Evolutionary conservation across 495 filamentous ascomycete species (phyloP).

Genomic region (Penicillium mononematosum): DNA sequence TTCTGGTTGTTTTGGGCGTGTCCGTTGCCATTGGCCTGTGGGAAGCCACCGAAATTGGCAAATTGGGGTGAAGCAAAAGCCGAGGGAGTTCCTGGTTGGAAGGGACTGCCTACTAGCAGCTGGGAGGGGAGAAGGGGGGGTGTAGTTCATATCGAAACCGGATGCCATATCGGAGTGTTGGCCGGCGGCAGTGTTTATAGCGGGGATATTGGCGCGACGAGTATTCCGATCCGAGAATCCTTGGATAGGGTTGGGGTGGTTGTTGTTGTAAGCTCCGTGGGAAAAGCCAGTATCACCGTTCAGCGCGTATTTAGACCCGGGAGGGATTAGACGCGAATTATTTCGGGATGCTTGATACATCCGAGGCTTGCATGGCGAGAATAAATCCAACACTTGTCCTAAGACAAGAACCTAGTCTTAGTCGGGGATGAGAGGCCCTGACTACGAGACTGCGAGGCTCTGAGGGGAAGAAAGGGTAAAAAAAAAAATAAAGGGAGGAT

Average conservation of each 20-base stretch:
- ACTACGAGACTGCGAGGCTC: slow-evolving; percentile 12
- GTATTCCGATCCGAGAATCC: slow-evolving; percentile 82
- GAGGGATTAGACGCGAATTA: slow-evolving; percentile 49
- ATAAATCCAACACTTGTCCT: slow-evolving; percentile 14
- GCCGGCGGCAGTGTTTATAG: slow-evolving; percentile 77
- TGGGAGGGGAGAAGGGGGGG: slow-evolving; percentile 92
- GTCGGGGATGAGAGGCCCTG: slow-evolving; percentile 3
- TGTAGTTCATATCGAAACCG: slow-evolving; percentile 97
- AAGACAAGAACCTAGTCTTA: slow-evolving; percentile 9
- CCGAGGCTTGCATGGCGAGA: slow-evolving; percentile 82
- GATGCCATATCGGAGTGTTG: slow-evolving; percentile 76
- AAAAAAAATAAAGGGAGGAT: slow-evolving; percentile 6
- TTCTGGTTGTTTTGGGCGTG: slow-evolving; percentile 57
- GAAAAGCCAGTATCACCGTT: slow-evolving; percentile 83
- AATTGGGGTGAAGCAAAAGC: slow-evolving; percentile 91
- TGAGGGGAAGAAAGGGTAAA: not conserved
- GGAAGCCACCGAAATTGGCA: slow-evolving; percentile 74
- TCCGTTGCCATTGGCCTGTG: slow-evolving; percentile 62
- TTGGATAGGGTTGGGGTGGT: slow-evolving; percentile 56
- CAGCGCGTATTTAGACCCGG: slow-evolving; percentile 62
- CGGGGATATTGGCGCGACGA: slow-evolving; percentile 80
- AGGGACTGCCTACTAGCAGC: slow-evolving; percentile 91
- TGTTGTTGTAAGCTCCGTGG: slow-evolving; percentile 83
- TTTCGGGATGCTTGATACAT: slow-evolving; percentile 58
- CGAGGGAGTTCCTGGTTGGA: slow-evolving; percentile 90